Base-by-base conservation (phyloP, 169 alveolate species). In the Plasmodium relictum region DNA sequence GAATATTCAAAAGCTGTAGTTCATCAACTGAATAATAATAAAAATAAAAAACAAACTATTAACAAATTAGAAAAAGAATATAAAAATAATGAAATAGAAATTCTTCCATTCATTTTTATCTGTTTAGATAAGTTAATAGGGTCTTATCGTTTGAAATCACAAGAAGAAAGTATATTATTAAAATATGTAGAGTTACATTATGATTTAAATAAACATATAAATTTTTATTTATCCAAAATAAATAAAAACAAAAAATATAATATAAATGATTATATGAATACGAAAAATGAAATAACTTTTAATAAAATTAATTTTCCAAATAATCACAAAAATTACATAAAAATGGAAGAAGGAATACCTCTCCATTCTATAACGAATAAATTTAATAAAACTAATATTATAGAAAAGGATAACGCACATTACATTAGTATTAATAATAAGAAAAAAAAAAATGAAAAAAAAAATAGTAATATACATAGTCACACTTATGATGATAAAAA, bases 101-200 rank as follows among this genome's bases (percentile, higher is more conserved):
- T 76, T 3, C 66, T 45, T 26, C 78, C 89, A 76, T 76, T 76
- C 18, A 31, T 76, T 50, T 44, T 76, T 76, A 50, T 37, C 14
- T 76, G 73, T 10, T 42, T 76, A 31, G 89, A 76, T 58, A 76
- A 76, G 20, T 14, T 76, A 54, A 76, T 76, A 63, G 89, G 89
- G 6, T 22, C 69, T 1, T 54, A 69, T 24, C 89, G 65, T 10
- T 5, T 76, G 50, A 76, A 76, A 10, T 62, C 42, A 54, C 50
- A 54, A 8, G 89, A 76, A 68, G 89, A 76, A 48, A 18, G 8
- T 16, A 58, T 12, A 10, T 45, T 54, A 42, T 18, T 76, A 16
- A 76, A 62, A 14, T 76, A 45, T 41, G 74, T 76, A 0, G 31
- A 62, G 42, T 10, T 20, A 14, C 63, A 76, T 48, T 76, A 63